These are phyloP conservation scores for Amoeboaphelidium protococcarum DNA, from an alignment of 371 early-diverging fungal species.

Conservation along the genomic window DNA sequence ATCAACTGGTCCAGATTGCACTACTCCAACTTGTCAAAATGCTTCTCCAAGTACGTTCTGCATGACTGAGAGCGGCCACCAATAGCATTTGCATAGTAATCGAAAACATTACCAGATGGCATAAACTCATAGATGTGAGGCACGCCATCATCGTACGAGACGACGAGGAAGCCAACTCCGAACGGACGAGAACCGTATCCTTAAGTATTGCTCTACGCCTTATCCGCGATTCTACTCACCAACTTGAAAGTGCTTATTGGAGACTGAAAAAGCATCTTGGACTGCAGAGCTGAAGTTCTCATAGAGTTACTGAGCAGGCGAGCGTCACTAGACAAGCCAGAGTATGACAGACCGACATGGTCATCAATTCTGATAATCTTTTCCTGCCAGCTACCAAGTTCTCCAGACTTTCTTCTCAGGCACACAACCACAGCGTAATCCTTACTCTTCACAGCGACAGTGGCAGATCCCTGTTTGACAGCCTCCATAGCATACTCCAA, in stretches of 20 bases:
- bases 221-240: slow-evolving; percentile 61
- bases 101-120: slow-evolving; percentile 76
- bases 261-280: slow-evolving; percentile 63
- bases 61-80: slow-evolving; percentile 91
- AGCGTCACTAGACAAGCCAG: slow-evolving; percentile 91
- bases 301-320: slow-evolving; percentile 88
- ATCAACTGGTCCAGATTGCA: slow-evolving; percentile 14
- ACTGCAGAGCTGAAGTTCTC: slow-evolving; percentile 77
- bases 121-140: slow-evolving; percentile 82
- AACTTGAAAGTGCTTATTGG: slow-evolving; percentile 71
- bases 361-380: slow-evolving; percentile 80
- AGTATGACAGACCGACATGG: slow-evolving; percentile 92
- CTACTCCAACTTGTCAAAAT: slow-evolving; percentile 45
- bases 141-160: slow-evolving; percentile 74
- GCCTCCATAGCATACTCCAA: slow-evolving; percentile 97
- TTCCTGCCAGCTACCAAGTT: slow-evolving; percentile 86
- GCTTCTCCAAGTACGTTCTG: slow-evolving; percentile 80
- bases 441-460: slow-evolving; percentile 67
- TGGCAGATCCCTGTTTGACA: slow-evolving; percentile 93
- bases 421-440: slow-evolving; percentile 67
- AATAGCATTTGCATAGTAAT: slow-evolving; percentile 81
- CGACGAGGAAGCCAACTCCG: slow-evolving; percentile 85
- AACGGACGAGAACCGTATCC: slow-evolving; percentile 88
- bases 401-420: slow-evolving; percentile 79
- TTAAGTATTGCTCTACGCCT: slow-evolving; percentile 92